These are phyloP conservation scores for Cryptococcus depauperatus DNA, from an alignment of 1,284 basidiomycete genomes.

Conservation along the genomic window DNA sequence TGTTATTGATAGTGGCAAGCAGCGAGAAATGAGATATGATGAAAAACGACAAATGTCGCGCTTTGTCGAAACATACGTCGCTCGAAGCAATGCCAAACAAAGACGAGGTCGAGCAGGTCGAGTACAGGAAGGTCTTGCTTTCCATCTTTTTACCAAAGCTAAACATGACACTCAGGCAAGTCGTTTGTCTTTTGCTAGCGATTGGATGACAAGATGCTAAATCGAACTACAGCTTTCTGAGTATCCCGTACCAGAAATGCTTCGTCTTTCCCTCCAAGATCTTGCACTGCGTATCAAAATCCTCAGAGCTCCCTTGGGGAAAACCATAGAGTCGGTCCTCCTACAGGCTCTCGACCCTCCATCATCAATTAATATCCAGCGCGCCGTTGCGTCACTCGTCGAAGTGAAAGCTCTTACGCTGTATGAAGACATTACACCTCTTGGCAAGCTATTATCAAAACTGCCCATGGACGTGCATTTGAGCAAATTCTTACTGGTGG, in stretches of 20 bases:
- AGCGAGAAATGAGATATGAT: slow-evolving; percentile 91
- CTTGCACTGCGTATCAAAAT: slow-evolving; percentile 94
- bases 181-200: neutral
- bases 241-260: slow-evolving; percentile 92
- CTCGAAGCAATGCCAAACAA: slow-evolving; percentile 88
- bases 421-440: slow-evolving; percentile 86
- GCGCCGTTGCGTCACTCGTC: slow-evolving; percentile 81
- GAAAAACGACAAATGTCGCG: slow-evolving; percentile 95
- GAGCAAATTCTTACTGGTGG: slow-evolving; percentile 81
- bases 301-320: slow-evolving; percentile 81
- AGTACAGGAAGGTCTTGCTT: slow-evolving; percentile 83
- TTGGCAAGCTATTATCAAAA: slow-evolving; percentile 84
- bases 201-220: neutral
- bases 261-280: slow-evolving; percentile 87
- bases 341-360: slow-evolving; percentile 86
- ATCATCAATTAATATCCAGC: slow-evolving; percentile 74
- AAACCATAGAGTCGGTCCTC: slow-evolving; percentile 83
- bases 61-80: slow-evolving; percentile 85
- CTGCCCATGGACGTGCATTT: slow-evolving; percentile 92
- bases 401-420: slow-evolving; percentile 76
- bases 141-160: slow-evolving; percentile 88
- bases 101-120: slow-evolving; percentile 85
- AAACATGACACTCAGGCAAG: slow-evolving; percentile 62
- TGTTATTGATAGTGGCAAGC: slow-evolving; percentile 92
- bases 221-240: slow-evolving; percentile 69